Evolutionary conservation across 441 rosid genomes (phyloP).

Genomic region (Omphalea diandra): DNA sequence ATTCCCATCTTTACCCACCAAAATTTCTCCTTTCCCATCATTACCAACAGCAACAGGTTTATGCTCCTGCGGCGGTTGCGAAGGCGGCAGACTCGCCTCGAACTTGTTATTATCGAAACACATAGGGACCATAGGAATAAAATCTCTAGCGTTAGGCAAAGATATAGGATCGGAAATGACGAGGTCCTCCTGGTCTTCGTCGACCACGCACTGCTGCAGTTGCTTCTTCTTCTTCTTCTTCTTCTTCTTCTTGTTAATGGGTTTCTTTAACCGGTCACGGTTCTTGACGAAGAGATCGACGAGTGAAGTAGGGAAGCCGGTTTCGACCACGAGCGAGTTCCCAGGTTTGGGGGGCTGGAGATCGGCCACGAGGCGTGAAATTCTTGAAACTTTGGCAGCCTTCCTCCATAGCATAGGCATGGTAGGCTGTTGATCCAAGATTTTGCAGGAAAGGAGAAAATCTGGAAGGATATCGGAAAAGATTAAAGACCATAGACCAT

Average conservation of each 20-base stretch:
- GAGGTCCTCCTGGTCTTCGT: constrained; percentile 20
- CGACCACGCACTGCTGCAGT: not conserved
- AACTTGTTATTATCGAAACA: not conserved
- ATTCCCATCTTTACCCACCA: constrained; percentile 1
- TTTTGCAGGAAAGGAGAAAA: too few species aligned
- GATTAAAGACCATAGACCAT: too few species aligned
- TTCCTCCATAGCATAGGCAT: constrained; percentile 92
- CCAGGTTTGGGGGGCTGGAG: constrained; percentile 33
- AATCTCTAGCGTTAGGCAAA: constrained; percentile 7
- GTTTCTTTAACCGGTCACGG: constrained; percentile 62
- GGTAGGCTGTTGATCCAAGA: too few species aligned
- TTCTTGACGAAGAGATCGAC: constrained; percentile 84
- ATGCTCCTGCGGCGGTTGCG: too few species aligned
- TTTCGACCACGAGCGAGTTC: constrained; percentile 58
- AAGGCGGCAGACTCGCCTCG: too few species aligned
- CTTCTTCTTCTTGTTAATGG: constrained; percentile 30
- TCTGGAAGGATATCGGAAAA: too few species aligned
- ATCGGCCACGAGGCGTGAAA: constrained; percentile 66
- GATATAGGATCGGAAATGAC: constrained; percentile 22
- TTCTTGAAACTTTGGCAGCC: constrained; percentile 42
- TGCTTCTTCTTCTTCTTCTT: not conserved
- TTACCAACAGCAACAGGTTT: too few species aligned
- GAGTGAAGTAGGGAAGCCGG: constrained; percentile 92
- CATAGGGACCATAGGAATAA: not conserved
- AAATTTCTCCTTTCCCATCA: not conserved